Conservation (phyloP, 2,329 filamentous ascomycete species). For the Fonsecaea erecta region DNA sequence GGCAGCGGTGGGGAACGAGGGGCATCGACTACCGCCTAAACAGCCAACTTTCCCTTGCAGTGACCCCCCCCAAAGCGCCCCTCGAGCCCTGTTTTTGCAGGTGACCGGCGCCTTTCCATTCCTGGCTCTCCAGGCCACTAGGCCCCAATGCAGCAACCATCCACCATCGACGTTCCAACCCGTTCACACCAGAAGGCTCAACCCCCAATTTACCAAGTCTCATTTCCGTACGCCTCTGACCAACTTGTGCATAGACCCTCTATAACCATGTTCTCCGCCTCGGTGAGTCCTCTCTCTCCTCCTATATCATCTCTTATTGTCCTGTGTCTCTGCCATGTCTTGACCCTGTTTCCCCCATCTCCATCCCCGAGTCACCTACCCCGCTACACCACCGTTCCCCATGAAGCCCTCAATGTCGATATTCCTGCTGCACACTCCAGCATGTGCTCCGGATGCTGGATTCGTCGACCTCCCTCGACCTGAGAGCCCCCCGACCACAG, state of each 20-base stretch:
- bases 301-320: slow-evolving; percentile 12
- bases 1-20: background rate
- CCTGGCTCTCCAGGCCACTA: background rate
- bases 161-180: slow-evolving; percentile 17
- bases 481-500: slow-evolving; percentile 11
- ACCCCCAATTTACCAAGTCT: slow-evolving; percentile 25
- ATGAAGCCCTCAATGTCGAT: slow-evolving; percentile 34
- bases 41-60: background rate
- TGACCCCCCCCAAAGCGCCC: background rate
- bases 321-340: slow-evolving; percentile 18
- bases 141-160: slow-evolving; percentile 5
- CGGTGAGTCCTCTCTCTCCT: slow-evolving; percentile 33
- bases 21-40: background rate
- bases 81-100: background rate
- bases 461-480: slow-evolving; percentile 31
- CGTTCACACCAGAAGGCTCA: slow-evolving; percentile 25
- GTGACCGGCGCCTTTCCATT: slow-evolving; percentile 8
- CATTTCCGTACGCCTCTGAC: slow-evolving; percentile 23
- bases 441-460: slow-evolving; percentile 36
- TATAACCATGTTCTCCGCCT: slow-evolving; percentile 35
- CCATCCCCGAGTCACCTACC: slow-evolving; percentile 17
- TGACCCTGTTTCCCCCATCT: slow-evolving; percentile 17
- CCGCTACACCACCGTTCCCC: slow-evolving; percentile 23
- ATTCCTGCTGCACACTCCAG: slow-evolving; percentile 31
- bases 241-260: slow-evolving; percentile 20